phyloP scores from a whole-genome alignment of 2,329 filamentous ascomycete species.

The Xylariaceae sp. region DNA sequence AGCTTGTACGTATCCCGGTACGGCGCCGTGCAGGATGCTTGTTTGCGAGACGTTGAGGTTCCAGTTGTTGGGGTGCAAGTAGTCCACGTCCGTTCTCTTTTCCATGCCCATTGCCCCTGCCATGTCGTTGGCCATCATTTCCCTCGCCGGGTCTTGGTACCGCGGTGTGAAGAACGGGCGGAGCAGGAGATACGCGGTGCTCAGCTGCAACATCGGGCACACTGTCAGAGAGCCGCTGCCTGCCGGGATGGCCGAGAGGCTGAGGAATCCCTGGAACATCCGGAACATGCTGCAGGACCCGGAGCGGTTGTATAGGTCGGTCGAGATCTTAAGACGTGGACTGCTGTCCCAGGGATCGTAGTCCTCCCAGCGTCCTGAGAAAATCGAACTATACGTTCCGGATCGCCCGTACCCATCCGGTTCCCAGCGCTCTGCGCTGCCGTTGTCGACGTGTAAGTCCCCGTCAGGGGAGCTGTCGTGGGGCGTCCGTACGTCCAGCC shows the following conservation, averaged over 20 bases:
- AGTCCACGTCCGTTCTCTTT: constrained; percentile 35
- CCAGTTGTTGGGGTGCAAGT: constrained; percentile 58
- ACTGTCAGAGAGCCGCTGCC: constrained; percentile 74
- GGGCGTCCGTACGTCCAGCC: constrained; percentile 65
- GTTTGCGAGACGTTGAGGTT: constrained; percentile 43
- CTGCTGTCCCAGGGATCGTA: constrained; percentile 80
- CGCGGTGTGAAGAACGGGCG: constrained; percentile 73
- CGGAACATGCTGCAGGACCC: constrained; percentile 81
- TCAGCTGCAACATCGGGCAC: constrained; percentile 70
- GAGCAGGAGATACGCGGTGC: constrained; percentile 75
- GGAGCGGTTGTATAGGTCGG: constrained; percentile 75
- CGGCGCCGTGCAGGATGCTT: constrained; percentile 64
- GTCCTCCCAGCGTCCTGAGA: constrained; percentile 71
- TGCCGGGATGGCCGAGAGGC: constrained; percentile 66
- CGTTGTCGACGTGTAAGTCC: constrained; percentile 69
- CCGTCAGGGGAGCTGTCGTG: constrained; percentile 65
- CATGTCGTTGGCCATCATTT: constrained; percentile 1
- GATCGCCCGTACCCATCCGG: constrained; percentile 61
- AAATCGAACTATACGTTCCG: constrained; percentile 67
- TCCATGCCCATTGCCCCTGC: constrained; percentile 3
- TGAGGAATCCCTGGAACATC: constrained; percentile 88
- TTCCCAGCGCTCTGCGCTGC: constrained; percentile 74
- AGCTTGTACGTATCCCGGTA: constrained; percentile 65
- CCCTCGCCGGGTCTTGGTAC: constrained; percentile 34
- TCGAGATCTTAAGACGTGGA: constrained; percentile 61